Base-by-base conservation (phyloP, 1,139 yeast species). In the Pichia norvegensis region DNA sequence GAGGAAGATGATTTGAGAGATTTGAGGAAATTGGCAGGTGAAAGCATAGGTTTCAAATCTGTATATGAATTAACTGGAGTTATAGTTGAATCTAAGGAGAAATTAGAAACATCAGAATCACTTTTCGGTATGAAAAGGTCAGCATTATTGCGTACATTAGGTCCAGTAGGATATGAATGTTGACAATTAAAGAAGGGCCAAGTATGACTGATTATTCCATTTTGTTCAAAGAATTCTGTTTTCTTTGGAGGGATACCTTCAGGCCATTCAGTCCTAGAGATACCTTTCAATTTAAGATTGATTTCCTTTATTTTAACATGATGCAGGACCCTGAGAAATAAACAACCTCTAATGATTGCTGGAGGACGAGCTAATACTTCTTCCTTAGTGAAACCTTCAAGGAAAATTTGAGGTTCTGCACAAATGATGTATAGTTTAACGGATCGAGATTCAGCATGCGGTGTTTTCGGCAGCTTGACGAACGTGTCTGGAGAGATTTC, bases 241-340 rank as follows among this genome's bases (percentile, higher is more conserved):
- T 79, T 79, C 60, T 85, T 86, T 0, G 97, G 97, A 0, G 98
- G 98, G 25, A 90, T 88, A 1, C 97, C 98, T 59, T 94, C 98
- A 3, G 97, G 98, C 97, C 98, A 92, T 53, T 92, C 97, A 0
- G 98, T 92, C 52, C 85, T 70, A 39, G 86, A 78, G 1, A 67
- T 63, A 1, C 97, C 98, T 51, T 76, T 74, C 60, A 92, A 82
- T 2, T 73, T 67, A 45, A 92, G 67, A 3, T 70, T 63, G n/a
- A 92, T 77, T 33, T 78, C 64, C 63, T 85, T 87, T 53, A 92
- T 70, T 63, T 82, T 87, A 35, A 83, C 72, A 0, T 95, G 83
- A 59, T 88, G 90, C 43, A 80, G 61, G 6, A 88, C 75, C 40
- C 90, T 70, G 9, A 92, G 56, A 41, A 82, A 77, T 27, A 92